A percentile compares a stretch with the other conserved stretches of the same genome.
Evolutionary conservation across 1,284 basidiomycete genomes (phyloP).

Genomic region (Earliella scabrosa): DNA sequence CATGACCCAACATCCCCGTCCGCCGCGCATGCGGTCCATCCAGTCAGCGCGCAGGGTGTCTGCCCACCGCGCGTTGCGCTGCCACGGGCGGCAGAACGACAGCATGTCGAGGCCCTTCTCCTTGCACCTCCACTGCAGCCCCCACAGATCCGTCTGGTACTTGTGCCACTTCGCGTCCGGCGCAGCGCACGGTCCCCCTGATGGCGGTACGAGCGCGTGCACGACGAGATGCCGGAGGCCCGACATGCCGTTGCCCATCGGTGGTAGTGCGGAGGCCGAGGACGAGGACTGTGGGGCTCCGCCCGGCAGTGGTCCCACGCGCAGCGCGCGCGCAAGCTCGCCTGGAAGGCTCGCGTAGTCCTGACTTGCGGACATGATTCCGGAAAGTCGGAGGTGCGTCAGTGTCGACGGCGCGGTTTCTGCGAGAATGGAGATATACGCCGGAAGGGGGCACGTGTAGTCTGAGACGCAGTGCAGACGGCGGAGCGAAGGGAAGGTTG

Average conservation of each 20-base stretch:
- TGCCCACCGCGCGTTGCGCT: not conserved
- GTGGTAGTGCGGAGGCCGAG: too few relatives aligned
- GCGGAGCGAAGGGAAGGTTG: conserved; percentile 2
- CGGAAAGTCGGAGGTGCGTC: conserved; percentile 10
- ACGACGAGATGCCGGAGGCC: not conserved
- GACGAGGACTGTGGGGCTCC: too few relatives aligned
- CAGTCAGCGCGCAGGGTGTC: conserved; percentile 4
- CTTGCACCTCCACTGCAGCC: not conserved
- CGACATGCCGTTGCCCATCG: too few relatives aligned
- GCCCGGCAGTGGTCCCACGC: not conserved
- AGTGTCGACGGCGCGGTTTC: not conserved
- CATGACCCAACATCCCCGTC: conserved; percentile 9
- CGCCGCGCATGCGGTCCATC: conserved; percentile 10
- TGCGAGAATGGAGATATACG: not conserved
- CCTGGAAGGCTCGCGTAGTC: not conserved
- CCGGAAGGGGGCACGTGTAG: not conserved
- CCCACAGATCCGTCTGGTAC: not conserved
- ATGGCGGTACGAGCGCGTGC: not conserved
- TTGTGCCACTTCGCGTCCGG: not conserved
- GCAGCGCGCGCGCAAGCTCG: conserved; percentile 1
- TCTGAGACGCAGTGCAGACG: conserved; percentile 5
- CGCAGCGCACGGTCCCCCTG: not conserved
- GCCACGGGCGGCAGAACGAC: not conserved
- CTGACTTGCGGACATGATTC: not conserved
- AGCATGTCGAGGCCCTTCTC: not conserved